These are phyloP conservation scores for Sporisorium exsertum DNA, from an alignment of 1,284 basidiomycete species.

Conservation along the genomic window DNA sequence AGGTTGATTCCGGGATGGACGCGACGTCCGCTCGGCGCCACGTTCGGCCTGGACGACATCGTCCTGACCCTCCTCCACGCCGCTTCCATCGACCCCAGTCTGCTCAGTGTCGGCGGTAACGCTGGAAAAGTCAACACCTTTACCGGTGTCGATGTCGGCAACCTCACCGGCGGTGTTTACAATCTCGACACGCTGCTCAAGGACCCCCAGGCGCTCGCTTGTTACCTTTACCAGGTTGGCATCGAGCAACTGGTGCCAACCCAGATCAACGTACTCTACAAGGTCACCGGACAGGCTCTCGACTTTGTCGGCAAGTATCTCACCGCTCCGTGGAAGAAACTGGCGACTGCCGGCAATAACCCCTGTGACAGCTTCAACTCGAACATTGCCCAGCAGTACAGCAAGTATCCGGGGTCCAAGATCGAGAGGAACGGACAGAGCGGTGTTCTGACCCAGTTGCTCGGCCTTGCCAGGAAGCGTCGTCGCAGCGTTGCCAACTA, in stretches of 20 bases:
- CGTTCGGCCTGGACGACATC: constrained; percentile 55
- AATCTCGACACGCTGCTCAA: constrained; percentile 27
- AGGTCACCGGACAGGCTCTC: constrained; percentile 34
- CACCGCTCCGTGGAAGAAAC: constrained; percentile 25
- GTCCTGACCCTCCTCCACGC: constrained; percentile 50
- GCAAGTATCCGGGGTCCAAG: constrained; percentile 48
- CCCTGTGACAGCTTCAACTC: constrained; percentile 43
- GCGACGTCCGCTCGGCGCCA: constrained; percentile 49
- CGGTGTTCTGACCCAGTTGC: constrained; percentile 30
- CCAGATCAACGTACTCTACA: constrained; percentile 52
- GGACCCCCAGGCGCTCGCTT: constrained; percentile 44
- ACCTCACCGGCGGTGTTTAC: constrained; percentile 51
- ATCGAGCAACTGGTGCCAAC: constrained; percentile 48
- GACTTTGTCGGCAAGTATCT: constrained; percentile 50
- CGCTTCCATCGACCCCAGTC: constrained; percentile 37
- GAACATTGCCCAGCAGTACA: constrained; percentile 27
- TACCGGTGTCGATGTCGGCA: constrained; percentile 49
- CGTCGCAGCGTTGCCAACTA: constrained; percentile 10
- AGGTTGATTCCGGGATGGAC: constrained; percentile 43
- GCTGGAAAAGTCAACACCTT: constrained; percentile 57
- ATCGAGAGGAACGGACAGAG: constrained; percentile 28
- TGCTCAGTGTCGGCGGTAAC: constrained; percentile 55
- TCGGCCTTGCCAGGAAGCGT: constrained; percentile 14
- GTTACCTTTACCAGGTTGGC: constrained; percentile 54
- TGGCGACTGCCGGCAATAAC: constrained; percentile 43